Percentiles rank a stretch among this genome's conserved stretches.
Conservation (phyloP, 2,329 filamentous ascomycete genomes). For the Venturia asperata region DNA sequence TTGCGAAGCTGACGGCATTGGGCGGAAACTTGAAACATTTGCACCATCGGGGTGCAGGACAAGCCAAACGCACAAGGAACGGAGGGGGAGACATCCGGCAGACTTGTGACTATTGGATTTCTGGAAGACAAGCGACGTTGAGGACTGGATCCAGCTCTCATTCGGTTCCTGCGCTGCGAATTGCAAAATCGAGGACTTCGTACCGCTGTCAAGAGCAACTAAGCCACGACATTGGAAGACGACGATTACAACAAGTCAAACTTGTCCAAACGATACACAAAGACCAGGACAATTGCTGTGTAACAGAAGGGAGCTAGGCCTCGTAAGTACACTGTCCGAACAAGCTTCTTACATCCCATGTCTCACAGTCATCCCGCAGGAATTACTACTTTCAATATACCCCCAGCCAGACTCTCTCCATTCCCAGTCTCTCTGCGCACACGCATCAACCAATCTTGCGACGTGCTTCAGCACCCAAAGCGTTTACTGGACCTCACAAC, state of each 20-base stretch:
- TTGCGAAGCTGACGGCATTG: not conserved
- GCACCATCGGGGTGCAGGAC: not conserved
- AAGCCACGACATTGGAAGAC: not conserved
- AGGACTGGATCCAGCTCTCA: not conserved
- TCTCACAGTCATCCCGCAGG: constrained; percentile 8
- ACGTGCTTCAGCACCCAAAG: constrained; percentile 12
- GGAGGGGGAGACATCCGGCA: not conserved
- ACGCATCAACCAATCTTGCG: constrained; percentile 7
- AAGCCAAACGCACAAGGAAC: constrained; percentile 15
- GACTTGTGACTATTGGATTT: constrained; percentile 6
- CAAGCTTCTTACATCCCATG: not conserved
- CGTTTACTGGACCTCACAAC: constrained; percentile 2
- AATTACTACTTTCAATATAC: constrained; percentile 11
- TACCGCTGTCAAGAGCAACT: constrained; percentile 4
- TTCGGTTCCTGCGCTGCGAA: not conserved
- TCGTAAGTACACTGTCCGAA: constrained; percentile 2
- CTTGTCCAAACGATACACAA: not conserved
- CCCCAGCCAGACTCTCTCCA: not conserved
- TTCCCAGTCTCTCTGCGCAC: not conserved
- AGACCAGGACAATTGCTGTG: constrained; percentile 2
- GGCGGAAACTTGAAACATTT: constrained; percentile 10
- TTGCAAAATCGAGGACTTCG: not conserved
- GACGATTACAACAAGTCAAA: not conserved
- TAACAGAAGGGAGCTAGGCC: not conserved
- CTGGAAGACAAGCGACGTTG: not conserved